Evolutionary conservation across 169 alveolate species (phyloP).

Genomic region (Plasmodium gallinaceum): DNA sequence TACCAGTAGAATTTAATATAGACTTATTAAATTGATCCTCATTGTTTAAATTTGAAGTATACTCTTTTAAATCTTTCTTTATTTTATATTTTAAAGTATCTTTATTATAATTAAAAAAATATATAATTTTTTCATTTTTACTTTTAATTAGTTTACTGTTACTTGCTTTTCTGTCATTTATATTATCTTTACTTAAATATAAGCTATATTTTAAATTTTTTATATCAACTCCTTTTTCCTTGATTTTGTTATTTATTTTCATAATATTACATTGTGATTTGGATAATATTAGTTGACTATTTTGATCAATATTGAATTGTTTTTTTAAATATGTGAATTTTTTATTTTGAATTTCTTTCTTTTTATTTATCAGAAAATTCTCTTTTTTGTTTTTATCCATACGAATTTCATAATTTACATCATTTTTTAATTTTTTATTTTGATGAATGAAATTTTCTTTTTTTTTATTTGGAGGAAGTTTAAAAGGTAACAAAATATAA

Average conservation of each 20-base stretch:
- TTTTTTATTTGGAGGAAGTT: not conserved
- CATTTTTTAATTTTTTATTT: not conserved
- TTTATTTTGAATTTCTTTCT: not conserved
- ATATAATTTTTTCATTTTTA: not conserved
- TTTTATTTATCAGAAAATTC: not conserved
- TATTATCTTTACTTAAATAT: not conserved
- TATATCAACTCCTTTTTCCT: conserved; percentile 2
- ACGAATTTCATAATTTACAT: not conserved
- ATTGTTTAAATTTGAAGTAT: not conserved
- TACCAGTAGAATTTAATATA: not conserved
- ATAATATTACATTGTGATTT: not conserved
- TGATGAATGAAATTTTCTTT: not conserved
- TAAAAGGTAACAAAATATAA: not conserved
- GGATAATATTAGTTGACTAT: not conserved
- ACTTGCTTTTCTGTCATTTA: not conserved
- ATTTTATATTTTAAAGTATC: conserved; percentile 14
- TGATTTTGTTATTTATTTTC: not conserved
- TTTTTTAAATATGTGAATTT: not conserved
- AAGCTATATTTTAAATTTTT: conserved; percentile 12
- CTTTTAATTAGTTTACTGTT: conserved; percentile 3
- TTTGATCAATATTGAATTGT: not conserved
- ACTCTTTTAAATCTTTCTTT: conserved; percentile 7
- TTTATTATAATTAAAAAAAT: not conserved
- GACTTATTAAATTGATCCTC: not conserved
- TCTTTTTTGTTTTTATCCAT: not conserved